Conservation (phyloP, 345 rosid species). For the Syzygium oleosum region DNA sequence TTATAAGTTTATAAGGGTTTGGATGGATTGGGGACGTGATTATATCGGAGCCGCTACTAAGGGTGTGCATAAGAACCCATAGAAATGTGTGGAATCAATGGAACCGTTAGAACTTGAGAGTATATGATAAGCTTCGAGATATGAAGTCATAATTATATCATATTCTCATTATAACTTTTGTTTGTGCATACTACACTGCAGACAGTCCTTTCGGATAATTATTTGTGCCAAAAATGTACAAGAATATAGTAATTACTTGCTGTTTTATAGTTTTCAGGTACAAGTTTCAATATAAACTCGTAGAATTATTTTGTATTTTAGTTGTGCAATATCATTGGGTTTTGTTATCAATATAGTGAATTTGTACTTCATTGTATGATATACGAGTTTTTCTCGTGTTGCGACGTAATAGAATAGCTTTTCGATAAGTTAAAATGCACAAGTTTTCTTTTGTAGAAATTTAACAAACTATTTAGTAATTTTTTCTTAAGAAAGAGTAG, state of each 20-base stretch:
- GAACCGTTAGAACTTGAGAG: neutral
- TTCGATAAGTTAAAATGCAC: neutral
- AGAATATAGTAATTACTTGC: neutral
- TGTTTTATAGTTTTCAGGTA: neutral
- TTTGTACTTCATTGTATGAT: neutral
- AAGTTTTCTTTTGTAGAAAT: neutral
- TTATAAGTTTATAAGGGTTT: neutral
- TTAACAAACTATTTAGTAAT: neutral
- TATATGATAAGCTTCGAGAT: neutral
- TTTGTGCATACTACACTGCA: neutral
- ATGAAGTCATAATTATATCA: neutral
- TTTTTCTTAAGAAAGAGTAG: neutral
- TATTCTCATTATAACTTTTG: neutral
- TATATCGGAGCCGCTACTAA: neutral
- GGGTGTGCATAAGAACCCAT: neutral
- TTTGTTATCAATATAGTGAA: neutral
- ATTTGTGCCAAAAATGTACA: no score
- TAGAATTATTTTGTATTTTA: neutral
- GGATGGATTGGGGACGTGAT: neutral
- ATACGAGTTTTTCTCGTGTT: no score
- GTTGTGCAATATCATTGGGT: neutral
- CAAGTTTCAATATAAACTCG: neutral
- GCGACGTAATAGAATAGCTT: neutral
- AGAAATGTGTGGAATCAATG: no score
- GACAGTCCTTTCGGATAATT: neutral